Base-by-base conservation (phyloP, 257 asterid genomes). In the Ilex asprella region DNA sequence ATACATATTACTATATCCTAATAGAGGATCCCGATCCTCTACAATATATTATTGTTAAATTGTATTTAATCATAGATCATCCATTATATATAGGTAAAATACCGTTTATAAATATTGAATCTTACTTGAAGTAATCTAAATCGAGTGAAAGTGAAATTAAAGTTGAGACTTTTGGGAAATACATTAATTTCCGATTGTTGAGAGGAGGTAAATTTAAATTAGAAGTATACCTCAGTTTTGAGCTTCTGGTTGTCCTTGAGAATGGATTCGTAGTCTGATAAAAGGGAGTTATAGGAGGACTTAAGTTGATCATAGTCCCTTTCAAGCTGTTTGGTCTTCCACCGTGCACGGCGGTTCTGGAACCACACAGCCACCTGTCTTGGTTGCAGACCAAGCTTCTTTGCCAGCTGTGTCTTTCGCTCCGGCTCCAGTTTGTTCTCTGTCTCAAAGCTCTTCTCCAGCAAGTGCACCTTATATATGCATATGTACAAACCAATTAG, bases 321-420 rank as follows among this genome's bases (percentile, higher is more conserved):
- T 78, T 92, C 99, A 0, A 92, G 91, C 82, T 86, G 95, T 71
- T 92, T 92, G 53, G 96, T 86, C 88, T 92, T 92, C 93, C 97
- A 92, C 75, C 99, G 78, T 5, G 99, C 99, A 13, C 99, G 99
- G 75, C 99, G 99, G 88, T 92, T 92, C 73, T 92, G 99, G 80
- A 92, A 92, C 99, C 99, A 92, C 56, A 92, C 94, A 31, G 99
- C 99, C 84, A 92, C 99, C 91, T 92, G 99, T 62, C 99, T 67
- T 31, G 99, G 99, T 91, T 83, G 97, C 76, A 92, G 63, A 30
- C 91, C 94, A 55, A 92, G 86, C 84, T 82, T 82, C 88, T 79
- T 85, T 55, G 99, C 99, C 58, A 92, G 93, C 78, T 89, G 87
- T 8, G 84, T 78, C 73, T 92, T 92, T 51, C 89, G 89, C 53